These are phyloP conservation scores for Albizia julibrissin DNA, from an alignment of 306 rosid genomes.

Conservation along the genomic window DNA sequence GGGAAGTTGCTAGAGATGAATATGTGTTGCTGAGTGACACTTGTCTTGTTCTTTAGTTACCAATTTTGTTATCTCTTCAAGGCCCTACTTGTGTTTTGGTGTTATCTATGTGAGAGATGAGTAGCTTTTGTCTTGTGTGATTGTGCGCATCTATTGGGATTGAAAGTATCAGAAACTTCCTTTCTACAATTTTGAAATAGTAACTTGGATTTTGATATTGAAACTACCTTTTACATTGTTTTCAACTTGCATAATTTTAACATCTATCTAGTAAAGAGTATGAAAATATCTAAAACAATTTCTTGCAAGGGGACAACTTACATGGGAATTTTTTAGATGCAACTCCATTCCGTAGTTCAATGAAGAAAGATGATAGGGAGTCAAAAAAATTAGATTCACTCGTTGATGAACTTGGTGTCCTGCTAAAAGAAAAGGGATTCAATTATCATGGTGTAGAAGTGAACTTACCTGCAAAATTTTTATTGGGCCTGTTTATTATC, in stretches of 20 bases:
- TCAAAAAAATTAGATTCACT: conserved; percentile 55
- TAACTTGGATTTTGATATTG: not conserved
- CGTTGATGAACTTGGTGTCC: conserved; percentile 84
- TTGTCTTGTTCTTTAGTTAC: conserved; percentile 1
- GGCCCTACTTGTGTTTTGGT: not conserved
- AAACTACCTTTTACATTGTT: not conserved
- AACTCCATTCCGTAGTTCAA: conserved; percentile 76
- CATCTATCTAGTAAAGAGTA: not conserved
- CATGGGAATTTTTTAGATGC: conserved; percentile 77
- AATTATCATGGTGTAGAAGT: conserved; percentile 92
- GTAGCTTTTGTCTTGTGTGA: not conserved
- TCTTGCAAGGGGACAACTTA: conserved; percentile 81
- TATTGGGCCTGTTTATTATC: conserved; percentile 97
- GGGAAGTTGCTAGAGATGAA: not conserved
- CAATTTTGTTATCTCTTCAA: not conserved
- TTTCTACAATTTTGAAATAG: not conserved
- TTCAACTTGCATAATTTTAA: not conserved
- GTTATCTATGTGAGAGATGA: not conserved
- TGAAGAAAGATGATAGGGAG: conserved; percentile 44
- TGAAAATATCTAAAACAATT: conserved; percentile 1
- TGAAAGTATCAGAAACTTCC: not conserved
- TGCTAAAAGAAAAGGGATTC: conserved; percentile 77
- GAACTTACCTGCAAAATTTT: conserved; percentile 89
- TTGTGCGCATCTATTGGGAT: not conserved
- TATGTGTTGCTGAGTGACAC: not conserved